These are phyloP conservation scores for Artemisia annua DNA, from an alignment of 129 eudicot genomes.

Conservation along the genomic window DNA sequence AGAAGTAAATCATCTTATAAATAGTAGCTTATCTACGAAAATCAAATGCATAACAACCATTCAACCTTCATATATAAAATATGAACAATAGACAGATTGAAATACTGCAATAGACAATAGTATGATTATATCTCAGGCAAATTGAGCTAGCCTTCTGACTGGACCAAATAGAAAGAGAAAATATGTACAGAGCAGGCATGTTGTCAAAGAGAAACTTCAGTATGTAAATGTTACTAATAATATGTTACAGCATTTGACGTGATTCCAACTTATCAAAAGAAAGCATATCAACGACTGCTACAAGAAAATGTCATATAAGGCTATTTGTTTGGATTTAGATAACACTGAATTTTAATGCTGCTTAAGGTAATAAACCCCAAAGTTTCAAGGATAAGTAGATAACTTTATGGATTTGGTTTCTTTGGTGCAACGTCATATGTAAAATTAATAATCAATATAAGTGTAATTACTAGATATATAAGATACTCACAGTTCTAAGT, in stretches of 20 bases:
- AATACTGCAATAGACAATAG: neutral
- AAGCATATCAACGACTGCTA: neutral
- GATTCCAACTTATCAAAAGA: neutral
- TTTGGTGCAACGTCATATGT: neutral
- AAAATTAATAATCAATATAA: constrained; percentile 1
- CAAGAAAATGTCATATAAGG: neutral
- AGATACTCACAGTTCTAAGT: constrained; percentile 83
- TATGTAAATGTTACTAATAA: too few relatives aligned
- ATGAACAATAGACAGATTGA: neutral
- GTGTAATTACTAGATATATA: constrained; percentile 9
- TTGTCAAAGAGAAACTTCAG: too few relatives aligned
- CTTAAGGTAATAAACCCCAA: constrained; percentile 2
- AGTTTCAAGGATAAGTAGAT: neutral
- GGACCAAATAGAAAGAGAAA: neutral
- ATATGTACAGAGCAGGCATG: too few relatives aligned
- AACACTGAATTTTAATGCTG: constrained; percentile 1
- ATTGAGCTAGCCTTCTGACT: neutral
- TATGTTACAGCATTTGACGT: neutral
- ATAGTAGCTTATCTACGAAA: constrained; percentile 10
- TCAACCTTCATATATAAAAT: constrained; percentile 12
- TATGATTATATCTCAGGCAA: neutral
- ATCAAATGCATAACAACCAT: neutral
- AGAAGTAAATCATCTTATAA: constrained; percentile 7
- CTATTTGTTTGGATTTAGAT: constrained; percentile 7
- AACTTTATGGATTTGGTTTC: constrained; percentile 1